Conservation (phyloP, 2,329 filamentous ascomycete genomes). For the Penicillium sp. region DNA sequence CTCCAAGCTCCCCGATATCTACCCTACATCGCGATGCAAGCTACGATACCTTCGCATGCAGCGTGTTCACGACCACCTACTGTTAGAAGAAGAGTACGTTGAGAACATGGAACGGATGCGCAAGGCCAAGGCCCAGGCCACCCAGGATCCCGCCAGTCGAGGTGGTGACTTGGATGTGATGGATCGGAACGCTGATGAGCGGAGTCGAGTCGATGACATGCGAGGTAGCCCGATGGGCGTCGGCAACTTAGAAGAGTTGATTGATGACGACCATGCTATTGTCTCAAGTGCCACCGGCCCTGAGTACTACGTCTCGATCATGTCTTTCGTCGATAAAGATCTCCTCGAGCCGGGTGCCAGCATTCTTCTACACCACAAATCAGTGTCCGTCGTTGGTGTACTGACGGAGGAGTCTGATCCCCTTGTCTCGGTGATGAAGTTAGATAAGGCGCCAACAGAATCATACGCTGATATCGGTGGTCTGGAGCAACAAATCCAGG, state of each 20-base stretch:
- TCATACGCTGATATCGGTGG: conserved; percentile 99
- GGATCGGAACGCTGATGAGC: conserved; percentile 91
- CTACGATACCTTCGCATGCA: conserved; percentile 96
- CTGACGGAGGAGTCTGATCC: conserved; percentile 95
- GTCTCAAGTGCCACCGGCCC: conserved; percentile 96
- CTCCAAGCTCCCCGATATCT: conserved; percentile 90
- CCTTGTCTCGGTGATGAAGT: conserved; percentile 96
- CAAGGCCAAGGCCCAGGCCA: conserved; percentile 75
- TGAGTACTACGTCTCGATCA: conserved; percentile 99
- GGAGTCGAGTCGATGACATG: conserved; percentile 95
- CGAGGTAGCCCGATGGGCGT: conserved; percentile 98
- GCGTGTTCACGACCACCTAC: conserved; percentile 92
- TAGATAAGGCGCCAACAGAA: conserved; percentile 97
- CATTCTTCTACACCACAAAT: conserved; percentile 95
- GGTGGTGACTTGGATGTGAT: conserved; percentile 71
- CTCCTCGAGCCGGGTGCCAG: conserved; percentile 93
- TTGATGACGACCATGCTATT: conserved; percentile 98
- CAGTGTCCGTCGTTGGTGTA: conserved; percentile 94
- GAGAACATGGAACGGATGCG: conserved; percentile 97
- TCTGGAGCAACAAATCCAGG: conserved; percentile 90
- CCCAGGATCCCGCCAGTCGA: conserved; percentile 53
- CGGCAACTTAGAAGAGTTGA: conserved; percentile 95
- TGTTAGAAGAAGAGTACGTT: conserved; percentile 97
- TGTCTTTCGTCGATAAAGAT: conserved; percentile 99
- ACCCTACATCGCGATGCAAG: conserved; percentile 96